phyloP scores from a whole-genome alignment of 1,139 yeast genomes.

The Blastobotrys elegans region DNA sequence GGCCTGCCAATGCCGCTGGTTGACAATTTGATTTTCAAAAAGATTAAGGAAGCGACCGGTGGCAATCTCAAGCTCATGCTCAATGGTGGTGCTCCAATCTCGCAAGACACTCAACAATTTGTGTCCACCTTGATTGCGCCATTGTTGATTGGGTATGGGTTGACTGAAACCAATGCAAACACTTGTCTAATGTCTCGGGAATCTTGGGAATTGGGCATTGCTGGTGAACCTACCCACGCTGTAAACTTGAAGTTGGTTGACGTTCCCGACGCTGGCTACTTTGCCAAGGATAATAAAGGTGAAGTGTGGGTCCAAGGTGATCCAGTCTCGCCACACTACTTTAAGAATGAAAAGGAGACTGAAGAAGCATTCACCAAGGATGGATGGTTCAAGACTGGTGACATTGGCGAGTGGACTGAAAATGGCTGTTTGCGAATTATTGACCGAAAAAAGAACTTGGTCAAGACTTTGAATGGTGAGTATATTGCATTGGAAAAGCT shows the following conservation, averaged over 20 bases:
- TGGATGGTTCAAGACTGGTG: conserved; percentile 97
- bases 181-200: conserved; percentile 64
- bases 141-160: conserved; percentile 91
- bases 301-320: conserved; percentile 79
- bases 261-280: conserved; percentile 88
- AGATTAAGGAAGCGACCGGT: conserved; percentile 92
- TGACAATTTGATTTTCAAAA: conserved; percentile 72
- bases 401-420: conserved; percentile 88
- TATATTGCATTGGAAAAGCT: conserved; percentile 94
- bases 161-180: conserved; percentile 95
- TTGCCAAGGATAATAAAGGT: conserved; percentile 89
- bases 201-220: conserved; percentile 64
- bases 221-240: conserved; percentile 79
- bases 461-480: conserved; percentile 95
- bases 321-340: conserved; percentile 71
- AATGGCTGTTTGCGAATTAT: conserved; percentile 76
- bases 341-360: conserved; percentile 79
- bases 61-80: conserved; percentile 69
- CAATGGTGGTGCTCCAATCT: conserved; percentile 94
- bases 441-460: conserved; percentile 94
- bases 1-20: conserved; percentile 68
- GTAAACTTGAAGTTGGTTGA: conserved; percentile 86
- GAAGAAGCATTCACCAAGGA: conserved; percentile 68
- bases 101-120: conserved; percentile 81
- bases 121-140: conserved; percentile 76